These are phyloP conservation scores for Ogataea zsoltii DNA, from an alignment of 805 yeast species.

Conservation along the genomic window DNA sequence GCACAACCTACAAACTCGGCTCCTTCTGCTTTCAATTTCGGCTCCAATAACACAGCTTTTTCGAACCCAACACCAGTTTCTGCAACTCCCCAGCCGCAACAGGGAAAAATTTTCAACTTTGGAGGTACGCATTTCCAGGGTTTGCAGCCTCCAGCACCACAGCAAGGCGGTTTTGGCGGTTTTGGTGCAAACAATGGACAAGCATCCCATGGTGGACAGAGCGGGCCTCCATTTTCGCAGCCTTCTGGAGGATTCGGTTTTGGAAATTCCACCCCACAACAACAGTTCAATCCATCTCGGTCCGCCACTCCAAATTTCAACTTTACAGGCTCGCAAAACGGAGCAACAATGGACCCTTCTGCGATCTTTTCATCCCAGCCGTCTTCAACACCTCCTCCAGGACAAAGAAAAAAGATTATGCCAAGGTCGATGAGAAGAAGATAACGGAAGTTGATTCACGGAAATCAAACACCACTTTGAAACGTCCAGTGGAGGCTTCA, in stretches of 20 bases:
- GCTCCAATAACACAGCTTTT: conserved; percentile 1
- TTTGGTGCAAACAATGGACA: neutral
- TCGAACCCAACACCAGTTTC: conserved; percentile 7
- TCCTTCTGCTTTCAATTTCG: conserved; percentile 2
- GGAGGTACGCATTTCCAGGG: conserved; percentile 12
- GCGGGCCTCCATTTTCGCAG: conserved; percentile 1
- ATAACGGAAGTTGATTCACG: conserved; percentile 15
- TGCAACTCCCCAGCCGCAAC: conserved; percentile 18
- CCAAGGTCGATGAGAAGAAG: conserved; percentile 24
- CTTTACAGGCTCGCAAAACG: conserved; percentile 30
- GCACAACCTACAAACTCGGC: conserved; percentile 21
- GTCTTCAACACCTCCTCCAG: conserved; percentile 23
- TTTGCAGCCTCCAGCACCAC: conserved; percentile 11
- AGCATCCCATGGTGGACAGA: too few relatives aligned
- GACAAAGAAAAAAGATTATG: conserved; percentile 20
- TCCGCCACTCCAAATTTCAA: conserved; percentile 35
- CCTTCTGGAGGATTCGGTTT: conserved; percentile 6
- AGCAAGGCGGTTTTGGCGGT: conserved; percentile 10
- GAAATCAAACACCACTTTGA: too few relatives aligned
- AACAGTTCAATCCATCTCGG: conserved; percentile 25
- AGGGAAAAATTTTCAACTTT: conserved; percentile 21
- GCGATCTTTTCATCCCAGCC: conserved; percentile 28
- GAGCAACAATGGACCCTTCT: conserved; percentile 29
- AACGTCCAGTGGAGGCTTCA: too few relatives aligned
- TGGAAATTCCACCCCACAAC: conserved; percentile 8